Evolutionary conservation across 257 asterid species (phyloP), one percentile per base, ranked within the genome.

Genomic region (Capsicum baccatum): DNA sequence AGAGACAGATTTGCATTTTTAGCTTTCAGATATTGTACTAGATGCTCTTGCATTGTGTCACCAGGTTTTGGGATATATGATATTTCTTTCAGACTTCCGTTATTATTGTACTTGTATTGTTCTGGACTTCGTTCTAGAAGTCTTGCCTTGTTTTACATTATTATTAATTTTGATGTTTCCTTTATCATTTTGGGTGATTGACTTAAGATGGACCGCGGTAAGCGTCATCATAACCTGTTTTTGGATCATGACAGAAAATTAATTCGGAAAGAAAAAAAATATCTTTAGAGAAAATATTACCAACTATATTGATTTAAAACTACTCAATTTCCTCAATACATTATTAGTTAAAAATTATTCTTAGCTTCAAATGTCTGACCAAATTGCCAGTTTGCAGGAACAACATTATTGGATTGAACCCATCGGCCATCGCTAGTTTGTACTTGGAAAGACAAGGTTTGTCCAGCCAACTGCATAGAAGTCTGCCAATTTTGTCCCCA

Each of bases 401-500:
- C 52, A 66, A 62, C 83, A 60, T 60, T 44, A n/a, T 84, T 64
- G 48, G 79, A 16, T 50, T 64, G 56, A 9, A 84, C 76, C 50
- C 5, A 3, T 19, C 7, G 73, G 42, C 71, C 67, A 35, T 82
- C 79, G 9, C 78, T 37, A 4, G 84, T 54, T 33, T 68, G 63
- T 16, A 82, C 76, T 39, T 64, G 80, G 35, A 74, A 67, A 10
- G n/a, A 42, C 56, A 82, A 80, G 57, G 33, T 48, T n/a, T 86
- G 50, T 14, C 87, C 86, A 10, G 4, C 21, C 52, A 86, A 33
- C 11, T 19, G 79, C 11, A 33, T 11, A 1, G 44, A 44, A 1
- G 89, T 26, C 47, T 89, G 74, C 90, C 93, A 89, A n/a, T 85
- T 85, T 35, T 86, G 86, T 3, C 92, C 94, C 93, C 92, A 91